Evolutionary conservation across 2,329 filamentous ascomycete species (phyloP).

Genomic region (Cryphonectria japonica): DNA sequence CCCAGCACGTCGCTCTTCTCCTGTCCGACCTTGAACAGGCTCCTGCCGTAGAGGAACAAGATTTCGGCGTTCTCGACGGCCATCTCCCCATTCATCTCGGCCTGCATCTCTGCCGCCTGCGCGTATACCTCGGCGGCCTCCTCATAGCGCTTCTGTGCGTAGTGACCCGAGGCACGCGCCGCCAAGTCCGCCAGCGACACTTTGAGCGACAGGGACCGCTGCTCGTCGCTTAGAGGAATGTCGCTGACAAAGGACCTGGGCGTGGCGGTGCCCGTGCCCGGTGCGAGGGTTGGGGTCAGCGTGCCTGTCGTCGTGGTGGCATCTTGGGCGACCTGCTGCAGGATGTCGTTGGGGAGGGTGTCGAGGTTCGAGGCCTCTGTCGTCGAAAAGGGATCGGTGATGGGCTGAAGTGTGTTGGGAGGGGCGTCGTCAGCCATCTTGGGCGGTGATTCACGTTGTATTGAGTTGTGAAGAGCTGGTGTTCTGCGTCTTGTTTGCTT

Average conservation of each 20-base stretch:
- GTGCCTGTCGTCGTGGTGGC: conserved; percentile 16
- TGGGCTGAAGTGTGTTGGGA: conserved; percentile 19
- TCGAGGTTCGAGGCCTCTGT: background rate
- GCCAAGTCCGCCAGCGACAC: conserved; percentile 77
- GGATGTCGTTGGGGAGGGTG: conserved; percentile 17
- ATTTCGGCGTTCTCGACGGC: conserved; percentile 89
- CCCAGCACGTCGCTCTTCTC: conserved; percentile 94
- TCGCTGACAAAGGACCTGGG: conserved; percentile 35
- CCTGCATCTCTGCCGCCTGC: conserved; percentile 86
- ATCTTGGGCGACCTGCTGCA: background rate
- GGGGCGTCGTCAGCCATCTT: conserved; percentile 29
- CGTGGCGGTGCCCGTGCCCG: conserved; percentile 36
- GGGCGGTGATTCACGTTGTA: background rate
- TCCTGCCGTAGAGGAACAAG: conserved; percentile 91
- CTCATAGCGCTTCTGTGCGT: conserved; percentile 86
- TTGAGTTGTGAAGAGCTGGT: background rate
- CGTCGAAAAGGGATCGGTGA: conserved; percentile 7
- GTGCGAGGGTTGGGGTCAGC: conserved; percentile 28
- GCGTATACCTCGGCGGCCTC: conserved; percentile 87
- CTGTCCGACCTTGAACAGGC: conserved; percentile 91
- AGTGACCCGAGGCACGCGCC: conserved; percentile 81
- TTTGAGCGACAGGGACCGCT: conserved; percentile 45
- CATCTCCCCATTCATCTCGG: conserved; percentile 90
- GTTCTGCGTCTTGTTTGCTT: background rate
- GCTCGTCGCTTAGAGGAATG: conserved; percentile 38